Evolutionary conservation across 2,329 filamentous ascomycete species (phyloP).

Genomic region (Alternaria atra): DNA sequence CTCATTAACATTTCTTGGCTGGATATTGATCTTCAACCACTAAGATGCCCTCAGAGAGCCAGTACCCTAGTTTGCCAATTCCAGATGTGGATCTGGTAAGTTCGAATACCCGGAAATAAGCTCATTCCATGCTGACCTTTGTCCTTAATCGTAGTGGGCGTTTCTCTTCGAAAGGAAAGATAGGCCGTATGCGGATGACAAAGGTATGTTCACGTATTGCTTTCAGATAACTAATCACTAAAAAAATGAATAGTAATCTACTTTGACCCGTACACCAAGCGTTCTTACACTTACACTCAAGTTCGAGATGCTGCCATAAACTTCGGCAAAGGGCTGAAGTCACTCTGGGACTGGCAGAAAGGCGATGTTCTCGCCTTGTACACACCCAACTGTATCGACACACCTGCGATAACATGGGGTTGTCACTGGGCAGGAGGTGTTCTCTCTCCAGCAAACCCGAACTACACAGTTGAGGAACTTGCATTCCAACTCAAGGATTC

Average conservation of each 20-base stretch:
- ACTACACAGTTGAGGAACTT: conserved; percentile 84
- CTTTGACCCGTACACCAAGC: conserved; percentile 74
- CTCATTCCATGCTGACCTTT: conserved; percentile 1
- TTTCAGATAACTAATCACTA: conserved; percentile 11
- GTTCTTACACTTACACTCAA: conserved; percentile 75
- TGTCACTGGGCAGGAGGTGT: conserved; percentile 84
- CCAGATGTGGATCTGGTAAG: conserved; percentile 72
- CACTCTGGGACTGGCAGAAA: conserved; percentile 79
- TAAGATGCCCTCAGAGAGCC: conserved; percentile 75
- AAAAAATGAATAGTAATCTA: conserved; percentile 70
- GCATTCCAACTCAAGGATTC: conserved; percentile 84
- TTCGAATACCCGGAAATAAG: conserved; percentile 3
- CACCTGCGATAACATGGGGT: conserved; percentile 78
- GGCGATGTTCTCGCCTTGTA: conserved; percentile 85
- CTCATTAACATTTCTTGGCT: conserved; percentile 1
- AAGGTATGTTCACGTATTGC: conserved; percentile 62
- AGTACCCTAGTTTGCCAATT: conserved; percentile 71
- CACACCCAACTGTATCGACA: conserved; percentile 84
- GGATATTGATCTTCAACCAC: conserved; percentile 7
- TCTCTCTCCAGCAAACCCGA: conserved; percentile 85
- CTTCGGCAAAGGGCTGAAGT: conserved; percentile 83
- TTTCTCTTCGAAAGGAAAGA: conserved; percentile 77
- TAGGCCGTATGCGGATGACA: conserved; percentile 72
- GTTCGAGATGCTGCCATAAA: conserved; percentile 71
- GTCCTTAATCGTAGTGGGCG: conserved; percentile 62